phyloP scores from a whole-genome alignment of 768 basidiomycete species.

The Collybia mongolica region DNA sequence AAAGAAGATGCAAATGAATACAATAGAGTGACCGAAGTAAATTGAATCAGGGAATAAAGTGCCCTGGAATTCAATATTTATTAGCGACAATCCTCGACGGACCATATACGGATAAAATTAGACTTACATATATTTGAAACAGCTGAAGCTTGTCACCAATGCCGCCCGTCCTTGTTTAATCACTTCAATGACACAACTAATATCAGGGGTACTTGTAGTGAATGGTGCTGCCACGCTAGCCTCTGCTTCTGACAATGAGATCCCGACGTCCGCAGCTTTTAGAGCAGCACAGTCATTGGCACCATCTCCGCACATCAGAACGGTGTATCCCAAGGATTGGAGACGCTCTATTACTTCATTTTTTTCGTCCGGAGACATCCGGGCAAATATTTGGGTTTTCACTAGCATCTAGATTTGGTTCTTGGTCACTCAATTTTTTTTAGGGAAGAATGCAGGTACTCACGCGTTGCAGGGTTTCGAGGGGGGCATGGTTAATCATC shows the following conservation, averaged over 20 bases:
- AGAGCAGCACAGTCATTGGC: slow-evolving; percentile 98
- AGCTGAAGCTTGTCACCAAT: slow-evolving; percentile 96
- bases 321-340: slow-evolving; percentile 91
- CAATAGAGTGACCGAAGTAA: slow-evolving; percentile 93
- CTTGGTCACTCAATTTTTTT: background rate
- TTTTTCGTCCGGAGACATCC: slow-evolving; percentile 99
- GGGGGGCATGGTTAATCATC: slow-evolving; percentile 94
- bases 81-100: slow-evolving; percentile 6
- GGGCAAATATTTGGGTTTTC: slow-evolving; percentile 93
- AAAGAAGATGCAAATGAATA: slow-evolving; percentile 97
- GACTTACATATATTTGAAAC: slow-evolving; percentile 98
- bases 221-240: slow-evolving; percentile 98
- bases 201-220: slow-evolving; percentile 90
- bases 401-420: slow-evolving; percentile 79
- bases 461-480: slow-evolving; percentile 93
- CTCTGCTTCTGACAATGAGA: slow-evolving; percentile 96
- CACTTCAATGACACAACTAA: slow-evolving; percentile 93
- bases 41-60: slow-evolving; percentile 96
- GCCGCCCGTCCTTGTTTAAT: slow-evolving; percentile 97
- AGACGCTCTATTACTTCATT: slow-evolving; percentile 96
- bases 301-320: slow-evolving; percentile 98
- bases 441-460: slow-evolving; percentile 20
- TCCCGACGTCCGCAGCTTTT: slow-evolving; percentile 97
- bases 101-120: background rate
- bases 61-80: slow-evolving; percentile 59